phyloP scores from a whole-genome alignment of 306 rosid species.

The Malus fusca region DNA sequence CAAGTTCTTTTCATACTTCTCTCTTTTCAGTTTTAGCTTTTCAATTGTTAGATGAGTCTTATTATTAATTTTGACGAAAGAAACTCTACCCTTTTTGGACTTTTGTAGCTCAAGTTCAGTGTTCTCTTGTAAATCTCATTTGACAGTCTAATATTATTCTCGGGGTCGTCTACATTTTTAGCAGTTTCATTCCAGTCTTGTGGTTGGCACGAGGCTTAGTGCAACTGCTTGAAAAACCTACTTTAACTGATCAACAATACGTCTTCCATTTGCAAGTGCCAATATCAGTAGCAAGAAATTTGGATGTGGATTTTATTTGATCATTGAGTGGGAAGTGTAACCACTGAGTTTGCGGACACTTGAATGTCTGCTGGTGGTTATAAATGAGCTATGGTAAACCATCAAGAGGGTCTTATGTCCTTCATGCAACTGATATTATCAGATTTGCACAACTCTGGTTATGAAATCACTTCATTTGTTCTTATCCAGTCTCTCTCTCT shows the following conservation, averaged over 20 bases:
- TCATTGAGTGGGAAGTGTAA: background rate
- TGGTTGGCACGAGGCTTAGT: background rate
- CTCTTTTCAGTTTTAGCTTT: background rate
- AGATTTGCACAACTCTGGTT: background rate
- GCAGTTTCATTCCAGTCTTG: background rate
- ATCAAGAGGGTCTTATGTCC: background rate
- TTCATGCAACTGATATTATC: background rate
- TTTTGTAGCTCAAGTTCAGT: background rate
- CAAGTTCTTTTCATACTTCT: background rate
- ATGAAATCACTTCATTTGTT: background rate
- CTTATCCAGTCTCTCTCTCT: background rate
- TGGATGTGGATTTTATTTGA: background rate
- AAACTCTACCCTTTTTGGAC: background rate
- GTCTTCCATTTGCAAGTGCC: background rate
- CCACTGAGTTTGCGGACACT: background rate
- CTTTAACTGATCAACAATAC: background rate
- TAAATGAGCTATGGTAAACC: background rate
- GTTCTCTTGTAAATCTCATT: background rate
- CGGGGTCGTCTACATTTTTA: background rate
- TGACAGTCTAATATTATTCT: background rate
- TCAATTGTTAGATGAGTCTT: background rate
- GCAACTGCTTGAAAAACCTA: background rate
- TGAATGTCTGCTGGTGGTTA: background rate
- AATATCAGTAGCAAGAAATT: background rate
- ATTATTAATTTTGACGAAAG: background rate